Evolutionary conservation across 2,329 filamentous ascomycete genomes (phyloP).

Genomic region (Penicillium sp.): DNA sequence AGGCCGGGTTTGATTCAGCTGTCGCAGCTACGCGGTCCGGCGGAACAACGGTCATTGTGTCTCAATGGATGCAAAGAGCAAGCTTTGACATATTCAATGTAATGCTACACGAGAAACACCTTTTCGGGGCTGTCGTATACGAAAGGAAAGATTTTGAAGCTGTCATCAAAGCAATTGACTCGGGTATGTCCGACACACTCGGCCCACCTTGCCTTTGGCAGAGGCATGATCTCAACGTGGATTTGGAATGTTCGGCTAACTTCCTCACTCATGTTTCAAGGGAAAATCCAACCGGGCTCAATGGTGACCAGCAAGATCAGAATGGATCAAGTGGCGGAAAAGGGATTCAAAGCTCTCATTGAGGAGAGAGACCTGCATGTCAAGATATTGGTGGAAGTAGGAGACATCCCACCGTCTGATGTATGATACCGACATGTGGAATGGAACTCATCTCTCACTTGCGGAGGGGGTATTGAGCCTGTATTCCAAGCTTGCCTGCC

Average conservation of each 20-base stretch:
- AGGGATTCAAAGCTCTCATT: slow-evolving; percentile 59
- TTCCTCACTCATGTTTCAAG: slow-evolving; percentile 30
- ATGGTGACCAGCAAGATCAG: slow-evolving; percentile 64
- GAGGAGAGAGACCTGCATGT: slow-evolving; percentile 63
- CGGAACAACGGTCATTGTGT: slow-evolving; percentile 65
- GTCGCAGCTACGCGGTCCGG: slow-evolving; percentile 53
- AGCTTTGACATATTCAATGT: slow-evolving; percentile 57
- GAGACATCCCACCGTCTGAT: neutral
- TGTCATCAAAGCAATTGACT: slow-evolving; percentile 55
- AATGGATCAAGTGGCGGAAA: slow-evolving; percentile 58
- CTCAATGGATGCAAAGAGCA: slow-evolving; percentile 62
- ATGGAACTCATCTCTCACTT: no score
- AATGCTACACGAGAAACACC: slow-evolving; percentile 55
- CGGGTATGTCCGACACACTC: neutral
- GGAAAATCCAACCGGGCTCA: slow-evolving; percentile 50
- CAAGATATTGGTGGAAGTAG: slow-evolving; percentile 52
- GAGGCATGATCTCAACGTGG: neutral
- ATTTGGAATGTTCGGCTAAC: neutral
- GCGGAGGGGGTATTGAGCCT: no score
- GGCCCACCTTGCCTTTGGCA: no score
- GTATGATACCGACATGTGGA: no score
- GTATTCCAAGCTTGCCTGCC: no score
- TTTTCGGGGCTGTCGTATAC: slow-evolving; percentile 52
- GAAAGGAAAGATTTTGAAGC: slow-evolving; percentile 57
- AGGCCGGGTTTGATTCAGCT: slow-evolving; percentile 49